These are phyloP conservation scores for Fusarium citri DNA, from an alignment of 2,329 filamentous ascomycete genomes.

Conservation along the genomic window DNA sequence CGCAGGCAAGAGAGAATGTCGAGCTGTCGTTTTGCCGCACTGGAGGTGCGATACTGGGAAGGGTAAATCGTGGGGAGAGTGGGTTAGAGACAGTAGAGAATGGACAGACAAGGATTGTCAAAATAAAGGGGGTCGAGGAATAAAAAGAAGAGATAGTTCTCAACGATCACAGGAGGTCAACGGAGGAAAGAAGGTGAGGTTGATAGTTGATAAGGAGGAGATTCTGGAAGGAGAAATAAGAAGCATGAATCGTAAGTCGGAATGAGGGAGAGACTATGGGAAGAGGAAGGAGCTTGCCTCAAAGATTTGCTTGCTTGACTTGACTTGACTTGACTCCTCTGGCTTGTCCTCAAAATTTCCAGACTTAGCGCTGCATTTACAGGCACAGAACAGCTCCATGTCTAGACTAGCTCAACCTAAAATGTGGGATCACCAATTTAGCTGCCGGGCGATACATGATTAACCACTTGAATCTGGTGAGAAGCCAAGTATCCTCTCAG, in stretches of 20 bases:
- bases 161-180: not conserved
- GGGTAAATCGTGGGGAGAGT: conserved; percentile 31
- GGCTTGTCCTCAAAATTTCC: not conserved
- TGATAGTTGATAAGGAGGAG: not conserved
- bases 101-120: conserved; percentile 42
- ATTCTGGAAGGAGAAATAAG: conserved; percentile 7
- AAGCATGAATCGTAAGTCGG: conserved; percentile 23
- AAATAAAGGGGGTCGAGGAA: conserved; percentile 21
- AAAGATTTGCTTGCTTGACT: conserved; percentile 9
- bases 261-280: conserved; percentile 29
- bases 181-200: not conserved
- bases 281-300: conserved; percentile 19
- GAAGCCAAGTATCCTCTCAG: conserved; percentile 20
- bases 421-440: conserved; percentile 42
- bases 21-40: conserved; percentile 20
- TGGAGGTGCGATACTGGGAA: conserved; percentile 10
- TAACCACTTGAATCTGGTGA: not conserved
- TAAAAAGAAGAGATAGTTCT: conserved; percentile 2
- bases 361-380: conserved; percentile 1
- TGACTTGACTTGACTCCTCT: not conserved
- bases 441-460: conserved; percentile 19
- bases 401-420: conserved; percentile 26
- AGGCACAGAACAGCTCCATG: conserved; percentile 18
- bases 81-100: conserved; percentile 28
- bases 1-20: conserved; percentile 20